A percentile compares a stretch with the other conserved stretches of the same genome.
These are phyloP conservation scores for Cicer yamashitae DNA, from an alignment of 306 rosid genomes.

Conservation along the genomic window DNA sequence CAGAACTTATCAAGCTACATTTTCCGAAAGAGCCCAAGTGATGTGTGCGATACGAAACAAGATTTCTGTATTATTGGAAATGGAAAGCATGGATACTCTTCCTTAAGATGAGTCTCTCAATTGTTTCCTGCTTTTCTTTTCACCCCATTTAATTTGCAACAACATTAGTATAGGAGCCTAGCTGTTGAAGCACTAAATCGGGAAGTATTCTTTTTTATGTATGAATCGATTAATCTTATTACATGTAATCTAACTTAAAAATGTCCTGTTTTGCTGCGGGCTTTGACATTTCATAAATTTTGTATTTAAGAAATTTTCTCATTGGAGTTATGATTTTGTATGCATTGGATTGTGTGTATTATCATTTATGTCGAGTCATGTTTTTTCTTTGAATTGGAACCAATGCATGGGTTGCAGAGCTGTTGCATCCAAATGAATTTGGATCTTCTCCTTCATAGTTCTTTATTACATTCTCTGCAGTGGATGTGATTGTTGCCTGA, in stretches of 20 bases:
- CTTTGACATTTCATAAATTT: conserved; percentile 38
- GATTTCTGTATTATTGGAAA: conserved; percentile 11
- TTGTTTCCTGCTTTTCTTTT: conserved; percentile 28
- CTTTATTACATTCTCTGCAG: no score
- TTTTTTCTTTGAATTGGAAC: not conserved
- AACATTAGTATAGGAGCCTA: conserved; percentile 36
- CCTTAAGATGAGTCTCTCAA: conserved; percentile 33
- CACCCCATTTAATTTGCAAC: not conserved
- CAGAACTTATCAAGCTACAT: conserved; percentile 82
- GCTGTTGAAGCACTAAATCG: conserved; percentile 17
- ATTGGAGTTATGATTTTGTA: conserved; percentile 22
- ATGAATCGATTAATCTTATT: conserved; percentile 45
- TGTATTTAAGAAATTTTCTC: conserved; percentile 9
- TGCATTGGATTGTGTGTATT: not conserved
- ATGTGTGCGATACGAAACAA: conserved; percentile 27
- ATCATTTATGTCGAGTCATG: conserved; percentile 1
- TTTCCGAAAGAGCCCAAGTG: conserved; percentile 82
- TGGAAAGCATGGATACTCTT: conserved; percentile 11
- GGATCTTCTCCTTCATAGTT: no score
- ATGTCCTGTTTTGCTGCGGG: conserved; percentile 59
- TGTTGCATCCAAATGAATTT: not conserved
- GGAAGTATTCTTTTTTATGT: conserved; percentile 7
- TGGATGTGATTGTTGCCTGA: no score
- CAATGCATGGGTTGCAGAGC: not conserved
- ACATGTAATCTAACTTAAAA: conserved; percentile 59